Base-by-base conservation (phyloP, 805 yeast genomes). In the Candida glaebosa region DNA sequence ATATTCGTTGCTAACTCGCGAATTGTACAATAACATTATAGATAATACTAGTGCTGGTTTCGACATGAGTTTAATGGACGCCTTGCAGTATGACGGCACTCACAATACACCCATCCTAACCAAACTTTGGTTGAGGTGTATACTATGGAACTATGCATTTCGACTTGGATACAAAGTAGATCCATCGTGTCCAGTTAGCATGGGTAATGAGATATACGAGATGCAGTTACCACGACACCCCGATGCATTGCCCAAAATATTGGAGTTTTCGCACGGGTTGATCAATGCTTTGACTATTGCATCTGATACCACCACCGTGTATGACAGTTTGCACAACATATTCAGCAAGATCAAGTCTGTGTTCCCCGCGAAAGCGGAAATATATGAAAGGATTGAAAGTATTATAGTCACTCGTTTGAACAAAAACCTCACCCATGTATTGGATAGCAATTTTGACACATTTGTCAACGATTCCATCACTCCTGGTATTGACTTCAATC, bases 171-270 rank as follows among this genome's bases (percentile, higher is more conserved):
- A 28, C 14, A 28, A 28, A 10, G 16, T 28, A 12, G 31, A 28
- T 28, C 31, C 31, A 10, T 5, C 31, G 14, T 6, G 5, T 28
- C 12, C 31, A 28, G 31, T 28, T 10, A 28, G 16, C 16, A 28
- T 28, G 31, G 31, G 31, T 5, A 28, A 28, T 28, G 31, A 9
- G 31, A 28, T 28, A 10, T 28, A 10, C 14, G 12, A 28, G 31
- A 12, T 28, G 16, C 31, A 28, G 5, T 28, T 28, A 28, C 31
- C 31, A 10, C n/a, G 31, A 28, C 31, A 28, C 16, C 31, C 31
- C 31, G 31, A 28, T 28, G 31, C 31, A 28, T 28, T 28, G 12
- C 31, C 31, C 6, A 28, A 28, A 16, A 28, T 28, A 28, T 14
- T 28, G 14, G 31, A 28, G 14, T 28, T 28, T 14, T 28, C 31